phyloP scores from a whole-genome alignment of 108 stramenopile genomes.

The Heterococcus sp. region DNA sequence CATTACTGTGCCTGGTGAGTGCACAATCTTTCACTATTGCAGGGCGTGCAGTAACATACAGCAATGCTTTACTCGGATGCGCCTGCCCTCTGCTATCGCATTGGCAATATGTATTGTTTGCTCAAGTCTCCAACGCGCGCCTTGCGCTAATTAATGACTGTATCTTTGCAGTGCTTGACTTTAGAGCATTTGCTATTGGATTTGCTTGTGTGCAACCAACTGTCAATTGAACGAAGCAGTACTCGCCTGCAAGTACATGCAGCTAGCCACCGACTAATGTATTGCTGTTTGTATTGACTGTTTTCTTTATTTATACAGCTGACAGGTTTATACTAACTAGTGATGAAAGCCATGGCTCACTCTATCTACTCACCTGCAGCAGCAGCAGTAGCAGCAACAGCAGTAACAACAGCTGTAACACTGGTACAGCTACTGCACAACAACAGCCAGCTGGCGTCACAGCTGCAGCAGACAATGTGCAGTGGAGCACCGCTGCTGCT shows the following conservation, averaged over 20 bases:
- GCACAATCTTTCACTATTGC: neutral
- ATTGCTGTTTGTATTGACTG: neutral
- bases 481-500: too few relatives aligned
- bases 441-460: neutral
- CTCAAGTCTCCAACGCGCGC: neutral
- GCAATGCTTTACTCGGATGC: neutral
- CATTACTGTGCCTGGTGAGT: slow-evolving; percentile 31
- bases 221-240: neutral
- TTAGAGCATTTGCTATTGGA: neutral
- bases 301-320: neutral
- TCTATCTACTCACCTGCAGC: slow-evolving; percentile 18
- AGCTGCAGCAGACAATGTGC: too few relatives aligned
- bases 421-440: neutral
- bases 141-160: neutral
- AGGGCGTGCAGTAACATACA: neutral
- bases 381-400: neutral
- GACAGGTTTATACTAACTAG: slow-evolving; percentile 27
- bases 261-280: too few relatives aligned
- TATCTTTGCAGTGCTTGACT: neutral
- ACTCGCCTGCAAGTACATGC: neutral
- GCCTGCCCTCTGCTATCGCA: too few relatives aligned
- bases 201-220: neutral
- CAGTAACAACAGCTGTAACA: neutral
- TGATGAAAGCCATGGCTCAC: slow-evolving; percentile 33
- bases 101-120: neutral